Evolutionary conservation across 164 flowering plant species (phyloP), one percentile per base, ranked within the genome.

Genomic region (Stephania cephalantha): DNA sequence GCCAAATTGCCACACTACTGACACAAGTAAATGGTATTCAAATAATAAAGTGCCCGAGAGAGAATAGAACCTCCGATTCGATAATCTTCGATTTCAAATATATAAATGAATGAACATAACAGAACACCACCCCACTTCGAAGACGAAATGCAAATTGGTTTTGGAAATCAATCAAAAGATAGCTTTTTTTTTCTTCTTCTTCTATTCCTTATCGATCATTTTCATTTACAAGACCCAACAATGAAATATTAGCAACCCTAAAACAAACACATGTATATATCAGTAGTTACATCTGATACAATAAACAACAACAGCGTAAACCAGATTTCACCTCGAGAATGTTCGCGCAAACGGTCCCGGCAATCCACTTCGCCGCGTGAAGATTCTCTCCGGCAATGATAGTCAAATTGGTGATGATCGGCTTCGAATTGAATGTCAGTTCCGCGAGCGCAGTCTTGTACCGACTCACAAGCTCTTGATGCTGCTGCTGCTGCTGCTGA

Each of bases 371-470:
- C 3, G 99, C 97, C 1, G 97, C 97, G 11, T 83, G 92, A 69
- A 77, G 76, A 75, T 89, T 96, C 84, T 96, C 98, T 0, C 98
- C 99, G 1, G 99, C 99, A 35, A 96, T 94, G 46, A 96, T 96
- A 0, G 99, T 94, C 85, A 96, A 81, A 77, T 94, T 96, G 1
- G 97, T 96, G 50, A 96, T 96, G 30, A 94, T 94, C 31, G 99
- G 99, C 79, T 95, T 95, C 13, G 98, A 94, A 78, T 95, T 95
- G 82, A 95, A 90, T 1, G 97, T 95, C 61, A 95, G 88, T 84
- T 95, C 99, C 4, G 93, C 86, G 0, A 95, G 82, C 0, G 98
- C 99, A 1, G 87, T 83, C 84, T 83, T 88, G 83, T 95, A 95
- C 91, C 91, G 97, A 75, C 79, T 85, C 45, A 94, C 88, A 18